Evolutionary conservation across 352 stramenopile genomes (phyloP), one percentile per base, ranked within the genome.

Genomic region (Globisporangium paroecandrum): DNA sequence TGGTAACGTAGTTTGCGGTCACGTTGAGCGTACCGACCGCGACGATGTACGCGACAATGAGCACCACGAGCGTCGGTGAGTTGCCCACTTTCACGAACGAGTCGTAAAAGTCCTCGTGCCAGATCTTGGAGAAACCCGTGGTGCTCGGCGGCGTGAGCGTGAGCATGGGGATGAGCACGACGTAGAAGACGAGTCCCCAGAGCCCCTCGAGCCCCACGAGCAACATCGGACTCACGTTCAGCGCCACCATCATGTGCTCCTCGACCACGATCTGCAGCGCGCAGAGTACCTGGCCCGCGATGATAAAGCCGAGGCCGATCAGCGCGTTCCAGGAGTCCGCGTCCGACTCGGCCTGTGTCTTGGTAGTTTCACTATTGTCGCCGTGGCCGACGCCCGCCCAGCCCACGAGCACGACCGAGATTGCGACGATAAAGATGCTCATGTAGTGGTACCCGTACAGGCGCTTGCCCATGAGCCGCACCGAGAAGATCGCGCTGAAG

Each of bases 231-330:
- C 85, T 93, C 64, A 96, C 81, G 67, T 95, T 85, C 34, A 95
- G 72, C 34, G 74, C 75, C 38, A 90, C 66, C 75, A 96, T 89
- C 79, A 95, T 92, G 75, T 92, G 84, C 75, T 97, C 90, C 69
- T 97, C 90, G 24, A 97, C 87, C 27, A 96, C 85, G 64, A 97
- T 96, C 78, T 97, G 90, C 68, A 93, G 69, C 54, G 90, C 90
- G 49, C 83, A 90, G 64, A 97, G 70, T 49, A 96, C 73, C 71
- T 97, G 90, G 15, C 88, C 74, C 0, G 79, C 65, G 47, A 97
- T 84, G 66, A 96, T 90, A 61, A 97, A 87, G 46, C 70, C 69
- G 32, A 95, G 77, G 0, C 87, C 88, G 41, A 96, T 77, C 24
- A 94, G 36, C 12, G 82, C 76, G 62, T 94, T 91, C 49, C 73